These are phyloP conservation scores for Chimonanthus praecox DNA, from an alignment of 164 flowering plant species.

Conservation along the genomic window DNA sequence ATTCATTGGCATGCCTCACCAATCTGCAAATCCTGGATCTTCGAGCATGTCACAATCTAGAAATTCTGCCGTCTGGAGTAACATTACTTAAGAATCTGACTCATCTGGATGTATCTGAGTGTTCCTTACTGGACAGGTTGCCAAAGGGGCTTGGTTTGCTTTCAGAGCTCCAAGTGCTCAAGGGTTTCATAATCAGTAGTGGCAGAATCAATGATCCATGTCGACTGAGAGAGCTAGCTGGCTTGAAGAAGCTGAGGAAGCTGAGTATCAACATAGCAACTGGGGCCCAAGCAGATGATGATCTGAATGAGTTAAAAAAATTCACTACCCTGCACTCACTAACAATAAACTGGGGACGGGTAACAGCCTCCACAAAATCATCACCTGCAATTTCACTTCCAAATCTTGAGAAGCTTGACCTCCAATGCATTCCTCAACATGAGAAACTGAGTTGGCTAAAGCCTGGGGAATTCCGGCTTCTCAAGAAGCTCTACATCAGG, in stretches of 20 bases:
- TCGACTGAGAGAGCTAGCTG: constrained; percentile 18
- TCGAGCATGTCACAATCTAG: constrained; percentile 35
- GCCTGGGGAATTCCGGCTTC: neutral
- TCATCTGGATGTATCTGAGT: constrained; percentile 45
- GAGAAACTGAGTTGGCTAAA: constrained; percentile 20
- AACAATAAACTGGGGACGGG: constrained; percentile 27
- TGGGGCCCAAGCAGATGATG: neutral
- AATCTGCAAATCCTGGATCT: constrained; percentile 32
- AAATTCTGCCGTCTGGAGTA: constrained; percentile 23
- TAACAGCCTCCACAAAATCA: neutral
- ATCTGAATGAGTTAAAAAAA: neutral
- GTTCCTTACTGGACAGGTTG: constrained; percentile 25
- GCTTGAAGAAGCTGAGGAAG: constrained; percentile 23
- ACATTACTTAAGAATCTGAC: constrained; percentile 23
- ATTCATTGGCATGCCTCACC: constrained; percentile 16
- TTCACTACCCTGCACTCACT: constrained; percentile 10
- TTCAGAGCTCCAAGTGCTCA: constrained; percentile 33
- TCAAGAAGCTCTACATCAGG: constrained; percentile 32
- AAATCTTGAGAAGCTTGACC: constrained; percentile 29
- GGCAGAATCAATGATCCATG: constrained; percentile 8
- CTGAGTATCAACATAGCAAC: constrained; percentile 22
- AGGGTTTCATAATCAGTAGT: constrained; percentile 36
- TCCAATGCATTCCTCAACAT: constrained; percentile 20
- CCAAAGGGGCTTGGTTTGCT: constrained; percentile 31
- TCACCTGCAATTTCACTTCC: neutral